A percentile compares a stretch with the other conserved stretches of the same genome.
phyloP scores from a whole-genome alignment of 495 filamentous ascomycete species.

The Lindgomyces ingoldianus region DNA sequence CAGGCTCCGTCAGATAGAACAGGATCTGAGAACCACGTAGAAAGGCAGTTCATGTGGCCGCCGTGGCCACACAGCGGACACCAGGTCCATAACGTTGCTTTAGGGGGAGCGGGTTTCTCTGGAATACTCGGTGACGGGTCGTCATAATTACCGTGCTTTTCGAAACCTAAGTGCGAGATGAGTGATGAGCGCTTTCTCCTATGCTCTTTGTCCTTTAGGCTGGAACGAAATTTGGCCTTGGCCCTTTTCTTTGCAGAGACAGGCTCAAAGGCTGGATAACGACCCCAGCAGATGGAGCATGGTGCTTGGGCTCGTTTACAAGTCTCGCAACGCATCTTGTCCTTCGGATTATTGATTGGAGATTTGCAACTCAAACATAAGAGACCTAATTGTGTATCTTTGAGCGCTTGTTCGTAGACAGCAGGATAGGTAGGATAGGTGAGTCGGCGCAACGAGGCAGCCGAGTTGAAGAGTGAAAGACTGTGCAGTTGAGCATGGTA shows the following conservation, averaged over 20 bases:
- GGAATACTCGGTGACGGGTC: slow-evolving; percentile 20
- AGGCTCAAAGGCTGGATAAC: slow-evolving; percentile 40
- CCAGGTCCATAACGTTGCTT: slow-evolving; percentile 37
- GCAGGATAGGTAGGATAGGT: slow-evolving; percentile 44
- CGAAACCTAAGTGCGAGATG: not conserved
- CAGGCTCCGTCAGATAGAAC: slow-evolving; percentile 39
- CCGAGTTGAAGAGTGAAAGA: slow-evolving; percentile 38
- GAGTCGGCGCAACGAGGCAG: slow-evolving; percentile 41
- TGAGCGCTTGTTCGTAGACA: slow-evolving; percentile 44
- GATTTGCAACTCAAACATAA: slow-evolving; percentile 43
- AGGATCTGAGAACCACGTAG: slow-evolving; percentile 38
- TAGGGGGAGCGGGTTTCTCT: slow-evolving; percentile 5
- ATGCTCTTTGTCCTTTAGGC: slow-evolving; percentile 14
- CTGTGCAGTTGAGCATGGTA: slow-evolving; percentile 47
- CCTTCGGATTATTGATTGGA: slow-evolving; percentile 39
- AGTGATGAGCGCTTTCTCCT: slow-evolving; percentile 28
- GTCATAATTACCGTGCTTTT: not conserved
- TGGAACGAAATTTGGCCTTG: slow-evolving; percentile 23
- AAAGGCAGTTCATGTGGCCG: slow-evolving; percentile 42
- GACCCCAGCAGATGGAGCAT: slow-evolving; percentile 44
- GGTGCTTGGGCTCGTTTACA: slow-evolving; percentile 39
- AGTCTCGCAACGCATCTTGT: slow-evolving; percentile 40
- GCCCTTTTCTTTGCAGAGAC: slow-evolving; percentile 23
- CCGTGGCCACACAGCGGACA: slow-evolving; percentile 46
- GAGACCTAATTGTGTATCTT: slow-evolving; percentile 40